Percentiles rank a stretch among this genome's conserved stretches.
phyloP scores from a whole-genome alignment of 257 asterid genomes.

The Scutellaria baicalensis region DNA sequence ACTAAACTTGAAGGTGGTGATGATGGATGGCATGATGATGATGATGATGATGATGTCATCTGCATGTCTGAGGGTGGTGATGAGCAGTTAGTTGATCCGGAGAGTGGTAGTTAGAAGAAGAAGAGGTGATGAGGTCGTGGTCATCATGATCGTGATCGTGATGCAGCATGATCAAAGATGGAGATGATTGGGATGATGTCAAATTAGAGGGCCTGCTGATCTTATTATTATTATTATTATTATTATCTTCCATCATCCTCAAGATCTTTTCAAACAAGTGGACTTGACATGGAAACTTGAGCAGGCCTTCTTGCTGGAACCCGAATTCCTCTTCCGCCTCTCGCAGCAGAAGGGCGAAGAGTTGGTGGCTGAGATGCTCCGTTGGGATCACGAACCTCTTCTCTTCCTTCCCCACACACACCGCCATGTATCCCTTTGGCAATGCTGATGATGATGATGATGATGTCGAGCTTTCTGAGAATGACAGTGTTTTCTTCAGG shows the following conservation, averaged over 20 bases:
- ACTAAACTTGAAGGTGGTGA: neutral
- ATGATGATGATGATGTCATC: constrained; percentile 18
- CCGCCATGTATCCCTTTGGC: constrained; percentile 78
- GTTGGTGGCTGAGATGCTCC: constrained; percentile 52
- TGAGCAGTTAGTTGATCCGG: constrained; percentile 16
- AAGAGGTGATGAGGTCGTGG: neutral
- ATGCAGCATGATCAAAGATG: constrained; percentile 19
- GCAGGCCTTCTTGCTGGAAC: constrained; percentile 74
- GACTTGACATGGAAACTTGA: constrained; percentile 65
- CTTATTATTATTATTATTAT: too few species aligned
- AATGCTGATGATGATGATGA: constrained; percentile 6
- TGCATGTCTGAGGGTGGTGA: constrained; percentile 41
- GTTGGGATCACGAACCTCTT: constrained; percentile 70
- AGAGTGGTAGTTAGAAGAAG: neutral
- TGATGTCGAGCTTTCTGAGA: constrained; percentile 37
- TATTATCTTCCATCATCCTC: constrained; percentile 46
- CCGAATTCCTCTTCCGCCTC: constrained; percentile 91
- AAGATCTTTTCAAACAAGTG: constrained; percentile 45
- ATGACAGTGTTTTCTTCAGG: constrained; percentile 77
- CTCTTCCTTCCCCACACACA: constrained; percentile 53
- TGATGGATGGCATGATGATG: too few species aligned
- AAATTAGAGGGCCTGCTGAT: too few species aligned
- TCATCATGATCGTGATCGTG: neutral
- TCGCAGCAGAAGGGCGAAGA: constrained; percentile 48
- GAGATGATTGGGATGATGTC: neutral